phyloP scores from a whole-genome alignment of 2,329 filamentous ascomycete genomes.

The Grosmannia huntii region DNA sequence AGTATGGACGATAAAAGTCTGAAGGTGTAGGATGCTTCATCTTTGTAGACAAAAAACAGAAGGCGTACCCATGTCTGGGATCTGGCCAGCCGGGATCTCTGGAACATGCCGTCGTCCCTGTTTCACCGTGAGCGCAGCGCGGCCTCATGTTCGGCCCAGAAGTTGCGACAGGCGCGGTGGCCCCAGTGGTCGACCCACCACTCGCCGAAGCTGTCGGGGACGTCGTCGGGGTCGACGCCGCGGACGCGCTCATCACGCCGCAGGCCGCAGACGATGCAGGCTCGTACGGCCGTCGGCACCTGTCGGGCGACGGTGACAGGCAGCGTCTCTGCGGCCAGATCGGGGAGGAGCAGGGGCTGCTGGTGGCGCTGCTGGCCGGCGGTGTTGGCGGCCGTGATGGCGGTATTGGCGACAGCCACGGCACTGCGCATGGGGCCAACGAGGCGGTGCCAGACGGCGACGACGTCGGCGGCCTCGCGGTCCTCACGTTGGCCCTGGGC shows the following conservation, averaged over 20 bases:
- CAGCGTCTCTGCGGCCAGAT: slow-evolving; percentile 53
- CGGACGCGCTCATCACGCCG: slow-evolving; percentile 73
- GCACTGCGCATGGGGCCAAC: slow-evolving; percentile 63
- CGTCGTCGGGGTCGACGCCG: slow-evolving; percentile 55
- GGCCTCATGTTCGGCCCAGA: slow-evolving; percentile 70
- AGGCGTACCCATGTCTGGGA: too few species aligned
- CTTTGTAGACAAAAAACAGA: too few species aligned
- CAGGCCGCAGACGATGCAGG: slow-evolving; percentile 77
- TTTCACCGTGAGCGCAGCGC: slow-evolving; percentile 35
- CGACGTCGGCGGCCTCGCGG: slow-evolving; percentile 67
- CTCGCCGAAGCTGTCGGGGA: slow-evolving; percentile 88
- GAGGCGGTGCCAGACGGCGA: slow-evolving; percentile 61
- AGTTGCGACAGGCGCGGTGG: slow-evolving; percentile 65
- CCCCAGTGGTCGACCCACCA: slow-evolving; percentile 94
- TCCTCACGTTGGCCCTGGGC: slow-evolving; percentile 73
- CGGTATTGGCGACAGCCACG: slow-evolving; percentile 51
- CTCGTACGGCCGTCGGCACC: slow-evolving; percentile 59
- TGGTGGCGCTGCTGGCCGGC: slow-evolving; percentile 6
- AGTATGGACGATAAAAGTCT: too few species aligned
- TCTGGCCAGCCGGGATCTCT: too few species aligned
- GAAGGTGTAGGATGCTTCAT: too few species aligned
- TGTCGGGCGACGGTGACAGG: slow-evolving; percentile 55
- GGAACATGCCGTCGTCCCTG: too few species aligned
- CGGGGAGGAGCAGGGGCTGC: slow-evolving; percentile 44
- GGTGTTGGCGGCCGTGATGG: slow-evolving; percentile 16